phyloP scores from a whole-genome alignment of 345 rosid species.

The Sapria himalayana region DNA sequence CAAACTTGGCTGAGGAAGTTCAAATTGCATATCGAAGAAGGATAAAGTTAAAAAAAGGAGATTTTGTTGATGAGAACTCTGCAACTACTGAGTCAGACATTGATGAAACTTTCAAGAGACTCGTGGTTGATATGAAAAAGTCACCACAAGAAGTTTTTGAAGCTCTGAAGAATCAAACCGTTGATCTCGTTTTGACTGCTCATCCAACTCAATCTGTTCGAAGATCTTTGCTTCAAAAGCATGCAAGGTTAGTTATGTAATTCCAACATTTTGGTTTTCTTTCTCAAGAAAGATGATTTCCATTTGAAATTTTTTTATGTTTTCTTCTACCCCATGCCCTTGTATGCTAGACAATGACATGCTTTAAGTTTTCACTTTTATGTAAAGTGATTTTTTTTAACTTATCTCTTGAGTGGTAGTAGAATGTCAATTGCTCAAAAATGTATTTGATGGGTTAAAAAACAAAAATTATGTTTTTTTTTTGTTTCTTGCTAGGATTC shows the following conservation, averaged over 20 bases:
- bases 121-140: conserved; percentile 55
- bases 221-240: conserved; percentile 94
- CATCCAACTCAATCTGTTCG: conserved; percentile 96
- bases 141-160: conserved; percentile 80
- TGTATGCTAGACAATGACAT: too few relatives aligned
- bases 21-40: conserved; percentile 81
- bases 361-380: too few relatives aligned
- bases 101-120: conserved; percentile 86
- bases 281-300: too few relatives aligned
- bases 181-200: conserved; percentile 90
- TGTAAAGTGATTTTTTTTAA: too few relatives aligned
- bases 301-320: neutral
- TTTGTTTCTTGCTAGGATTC: conserved; percentile 29
- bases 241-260: conserved; percentile 41
- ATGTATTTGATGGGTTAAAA: too few relatives aligned
- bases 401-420: too few relatives aligned
- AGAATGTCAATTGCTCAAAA: too few relatives aligned
- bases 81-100: conserved; percentile 91
- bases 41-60: conserved; percentile 72
- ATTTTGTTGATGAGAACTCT: conserved; percentile 60
- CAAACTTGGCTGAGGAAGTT: conserved; percentile 94
- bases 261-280: neutral
- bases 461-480: neutral
- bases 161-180: conserved; percentile 91
- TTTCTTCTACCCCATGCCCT: conserved; percentile 5